Conservation (phyloP, 2,329 filamentous ascomycete species). For the Penicillium fuscoglaucum region DNA sequence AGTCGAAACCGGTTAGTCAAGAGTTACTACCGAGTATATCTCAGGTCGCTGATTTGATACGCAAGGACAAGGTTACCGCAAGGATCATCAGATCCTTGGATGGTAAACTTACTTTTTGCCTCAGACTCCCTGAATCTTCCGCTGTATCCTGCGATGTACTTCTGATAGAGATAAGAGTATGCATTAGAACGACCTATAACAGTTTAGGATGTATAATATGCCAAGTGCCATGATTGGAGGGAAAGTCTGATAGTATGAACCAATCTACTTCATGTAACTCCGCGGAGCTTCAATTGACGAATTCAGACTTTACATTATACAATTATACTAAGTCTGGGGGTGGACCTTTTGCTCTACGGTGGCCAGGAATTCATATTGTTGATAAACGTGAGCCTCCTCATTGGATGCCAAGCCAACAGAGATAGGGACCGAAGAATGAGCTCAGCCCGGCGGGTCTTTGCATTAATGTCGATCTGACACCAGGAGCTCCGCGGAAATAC, state of each 20-base stretch:
- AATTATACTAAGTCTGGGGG: neutral
- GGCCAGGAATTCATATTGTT: constrained; percentile 4
- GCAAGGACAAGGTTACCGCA: neutral
- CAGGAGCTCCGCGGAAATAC: constrained; percentile 26
- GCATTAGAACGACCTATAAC: constrained; percentile 5
- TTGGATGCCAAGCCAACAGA: constrained; percentile 18
- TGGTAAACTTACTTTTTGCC: neutral
- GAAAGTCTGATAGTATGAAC: constrained; percentile 5
- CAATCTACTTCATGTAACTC: constrained; percentile 12
- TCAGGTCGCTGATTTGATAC: constrained; percentile 18
- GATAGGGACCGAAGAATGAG: constrained; percentile 16
- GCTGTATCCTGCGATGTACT: neutral
- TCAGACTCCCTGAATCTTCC: constrained; percentile 1
- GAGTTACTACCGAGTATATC: constrained; percentile 15
- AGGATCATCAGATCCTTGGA: neutral
- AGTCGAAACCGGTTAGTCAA: constrained; percentile 5
- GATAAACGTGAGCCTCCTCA: constrained; percentile 28
- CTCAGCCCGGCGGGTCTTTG: constrained; percentile 7
- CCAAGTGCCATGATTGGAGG: neutral
- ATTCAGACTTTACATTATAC: neutral
- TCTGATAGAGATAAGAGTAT: constrained; percentile 16
- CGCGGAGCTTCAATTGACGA: constrained; percentile 12
- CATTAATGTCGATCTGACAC: constrained; percentile 5
- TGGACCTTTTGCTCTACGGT: neutral
- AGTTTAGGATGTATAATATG: neutral